Conservation (phyloP, 345 rosid species). For the Euclidium syriacum region DNA sequence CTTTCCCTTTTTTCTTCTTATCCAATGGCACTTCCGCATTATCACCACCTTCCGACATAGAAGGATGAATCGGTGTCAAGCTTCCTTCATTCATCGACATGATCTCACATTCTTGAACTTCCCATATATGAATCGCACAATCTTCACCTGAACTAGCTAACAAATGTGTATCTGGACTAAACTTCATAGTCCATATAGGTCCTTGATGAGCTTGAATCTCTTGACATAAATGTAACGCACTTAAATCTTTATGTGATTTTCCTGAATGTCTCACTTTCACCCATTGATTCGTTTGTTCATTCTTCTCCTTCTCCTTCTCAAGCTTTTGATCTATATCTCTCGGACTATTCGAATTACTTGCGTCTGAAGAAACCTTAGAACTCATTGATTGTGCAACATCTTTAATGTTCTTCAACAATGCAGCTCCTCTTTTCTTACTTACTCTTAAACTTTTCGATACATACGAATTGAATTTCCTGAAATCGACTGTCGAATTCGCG, state of each 20-base stretch:
- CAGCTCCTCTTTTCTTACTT: conserved; percentile 80
- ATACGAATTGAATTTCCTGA: conserved; percentile 45
- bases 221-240: conserved; percentile 81
- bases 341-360: conserved; percentile 4
- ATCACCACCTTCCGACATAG: conserved; percentile 31
- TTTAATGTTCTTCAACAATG: conserved; percentile 75
- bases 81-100: conserved; percentile 61
- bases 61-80: conserved; percentile 58
- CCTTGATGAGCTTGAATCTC: conserved; percentile 94
- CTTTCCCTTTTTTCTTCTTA: conserved; percentile 67
- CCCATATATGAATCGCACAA: conserved; percentile 72
- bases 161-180: conserved; percentile 49
- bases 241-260: conserved; percentile 72
- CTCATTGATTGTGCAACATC: conserved; percentile 72
- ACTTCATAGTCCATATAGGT: conserved; percentile 85
- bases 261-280: conserved; percentile 74
- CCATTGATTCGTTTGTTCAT: conserved; percentile 53
- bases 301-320: conserved; percentile 36
- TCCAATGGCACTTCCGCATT: conserved; percentile 27
- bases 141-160: conserved; percentile 94
- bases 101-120: conserved; percentile 85
- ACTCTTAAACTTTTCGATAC: conserved; percentile 66
- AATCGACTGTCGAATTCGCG: conserved; percentile 14
- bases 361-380: conserved; percentile 20
- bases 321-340: conserved; percentile 22